Conservation (phyloP, 1,284 basidiomycete genomes). For the Thecaphora thlaspeos region DNA sequence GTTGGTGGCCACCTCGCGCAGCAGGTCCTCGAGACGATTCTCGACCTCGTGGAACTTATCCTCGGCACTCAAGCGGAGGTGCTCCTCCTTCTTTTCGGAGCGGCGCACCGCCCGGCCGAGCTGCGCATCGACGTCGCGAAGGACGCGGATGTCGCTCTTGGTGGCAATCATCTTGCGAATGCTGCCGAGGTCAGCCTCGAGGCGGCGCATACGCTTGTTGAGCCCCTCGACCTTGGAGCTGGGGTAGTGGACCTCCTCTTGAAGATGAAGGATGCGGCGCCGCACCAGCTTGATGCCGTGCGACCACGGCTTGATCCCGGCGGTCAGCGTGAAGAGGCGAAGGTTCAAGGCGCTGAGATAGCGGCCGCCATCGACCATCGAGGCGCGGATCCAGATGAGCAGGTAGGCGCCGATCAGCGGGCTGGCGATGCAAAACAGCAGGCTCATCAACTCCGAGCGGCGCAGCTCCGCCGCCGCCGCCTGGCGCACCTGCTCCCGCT, state of each 20-base stretch:
- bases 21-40: constrained; percentile 47
- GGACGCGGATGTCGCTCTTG: constrained; percentile 51
- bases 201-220: constrained; percentile 42
- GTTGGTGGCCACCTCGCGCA: constrained; percentile 52
- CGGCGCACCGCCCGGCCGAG: constrained; percentile 54
- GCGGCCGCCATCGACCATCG: constrained; percentile 51
- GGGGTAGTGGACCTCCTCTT: constrained; percentile 53
- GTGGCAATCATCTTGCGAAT: constrained; percentile 47
- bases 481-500: constrained; percentile 9
- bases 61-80: constrained; percentile 41
- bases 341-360: constrained; percentile 57
- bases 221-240: constrained; percentile 53
- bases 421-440: constrained; percentile 50
- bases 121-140: constrained; percentile 56
- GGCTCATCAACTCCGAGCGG: constrained; percentile 52
- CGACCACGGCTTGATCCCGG: constrained; percentile 57
- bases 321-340: constrained; percentile 56
- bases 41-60: constrained; percentile 52
- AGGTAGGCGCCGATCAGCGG: constrained; percentile 55
- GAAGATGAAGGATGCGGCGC: constrained; percentile 48
- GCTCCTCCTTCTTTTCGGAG: constrained; percentile 50
- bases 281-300: constrained; percentile 35
- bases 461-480: constrained; percentile 48
- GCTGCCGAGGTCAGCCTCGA: constrained; percentile 52
- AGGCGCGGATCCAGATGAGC: constrained; percentile 52